These are phyloP conservation scores for Cladosporium sp. DNA, from an alignment of 2,329 filamentous ascomycete genomes.

Conservation along the genomic window DNA sequence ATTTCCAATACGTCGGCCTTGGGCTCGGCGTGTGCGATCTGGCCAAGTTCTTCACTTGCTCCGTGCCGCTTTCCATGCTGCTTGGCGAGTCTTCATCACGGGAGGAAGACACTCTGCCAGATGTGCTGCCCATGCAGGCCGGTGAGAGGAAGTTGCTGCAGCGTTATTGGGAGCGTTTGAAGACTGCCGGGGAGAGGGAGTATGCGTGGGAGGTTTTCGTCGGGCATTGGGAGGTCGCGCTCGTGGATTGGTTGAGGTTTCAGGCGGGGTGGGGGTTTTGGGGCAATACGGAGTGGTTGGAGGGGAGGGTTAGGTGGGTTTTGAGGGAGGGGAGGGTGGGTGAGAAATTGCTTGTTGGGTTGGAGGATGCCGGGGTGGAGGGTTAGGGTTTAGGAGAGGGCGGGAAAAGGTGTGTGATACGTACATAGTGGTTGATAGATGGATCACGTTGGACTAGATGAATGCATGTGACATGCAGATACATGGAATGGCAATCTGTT, in stretches of 20 bases:
- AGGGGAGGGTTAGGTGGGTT: slow-evolving; percentile 20
- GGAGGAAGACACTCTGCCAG: slow-evolving; percentile 24
- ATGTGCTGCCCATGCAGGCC: slow-evolving; percentile 45
- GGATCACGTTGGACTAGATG: too few relatives aligned
- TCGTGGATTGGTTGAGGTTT: slow-evolving; percentile 61
- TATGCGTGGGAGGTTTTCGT: slow-evolving; percentile 55
- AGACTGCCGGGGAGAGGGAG: slow-evolving; percentile 27
- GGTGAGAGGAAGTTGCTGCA: slow-evolving; percentile 51
- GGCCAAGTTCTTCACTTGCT: slow-evolving; percentile 64
- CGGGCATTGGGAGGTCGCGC: slow-evolving; percentile 61
- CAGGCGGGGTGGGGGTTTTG: slow-evolving; percentile 32
- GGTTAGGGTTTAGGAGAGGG: too few relatives aligned
- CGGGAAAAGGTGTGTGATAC: too few relatives aligned
- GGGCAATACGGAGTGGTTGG: slow-evolving; percentile 26
- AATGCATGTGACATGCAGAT: too few relatives aligned
- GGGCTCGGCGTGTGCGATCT: slow-evolving; percentile 63
- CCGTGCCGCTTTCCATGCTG: slow-evolving; percentile 55
- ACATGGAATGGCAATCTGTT: too few relatives aligned
- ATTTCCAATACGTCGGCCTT: slow-evolving; percentile 65
- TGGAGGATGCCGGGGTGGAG: not conserved
- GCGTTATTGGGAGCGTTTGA: slow-evolving; percentile 44
- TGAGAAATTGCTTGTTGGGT: slow-evolving; percentile 9
- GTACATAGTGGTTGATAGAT: too few relatives aligned
- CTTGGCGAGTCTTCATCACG: slow-evolving; percentile 24
- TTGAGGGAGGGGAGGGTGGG: slow-evolving; percentile 18